phyloP scores from a whole-genome alignment of 2,329 filamentous ascomycete genomes.

The Cladosporium sphaerospermum region DNA sequence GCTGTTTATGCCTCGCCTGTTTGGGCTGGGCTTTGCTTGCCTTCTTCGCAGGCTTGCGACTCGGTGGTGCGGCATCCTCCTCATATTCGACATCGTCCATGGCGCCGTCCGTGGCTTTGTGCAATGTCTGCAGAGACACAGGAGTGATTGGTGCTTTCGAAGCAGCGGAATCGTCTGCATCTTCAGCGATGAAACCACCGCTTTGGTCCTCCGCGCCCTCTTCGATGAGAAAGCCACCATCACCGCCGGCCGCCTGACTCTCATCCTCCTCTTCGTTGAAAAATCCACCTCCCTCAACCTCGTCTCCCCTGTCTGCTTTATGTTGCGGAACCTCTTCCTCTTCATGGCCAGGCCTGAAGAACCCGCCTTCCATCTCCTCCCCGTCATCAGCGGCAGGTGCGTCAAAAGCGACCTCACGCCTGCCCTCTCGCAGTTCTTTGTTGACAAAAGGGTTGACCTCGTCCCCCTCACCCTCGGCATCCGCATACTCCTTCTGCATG shows the following conservation, averaged over 20 bases:
- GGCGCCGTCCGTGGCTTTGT: constrained; percentile 24
- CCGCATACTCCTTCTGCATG: constrained; percentile 69
- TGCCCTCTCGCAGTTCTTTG: constrained; percentile 22
- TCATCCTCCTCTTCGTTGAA: constrained; percentile 23
- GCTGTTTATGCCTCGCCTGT: neutral
- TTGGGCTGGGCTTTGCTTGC: constrained; percentile 8
- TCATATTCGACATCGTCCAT: constrained; percentile 17
- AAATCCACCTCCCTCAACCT: constrained; percentile 20
- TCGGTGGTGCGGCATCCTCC: neutral
- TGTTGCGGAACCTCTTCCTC: constrained; percentile 29
- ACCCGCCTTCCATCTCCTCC: constrained; percentile 34
- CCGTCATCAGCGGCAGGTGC: constrained; percentile 14
- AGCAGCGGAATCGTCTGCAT: constrained; percentile 26
- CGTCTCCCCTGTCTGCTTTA: constrained; percentile 16
- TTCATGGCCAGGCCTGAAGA: constrained; percentile 34
- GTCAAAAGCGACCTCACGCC: constrained; percentile 13
- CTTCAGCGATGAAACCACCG: constrained; percentile 35
- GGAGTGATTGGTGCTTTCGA: constrained; percentile 18
- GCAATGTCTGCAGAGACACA: constrained; percentile 22
- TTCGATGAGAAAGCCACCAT: constrained; percentile 33
- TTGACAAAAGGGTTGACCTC: constrained; percentile 50
- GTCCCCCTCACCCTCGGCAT: constrained; percentile 39
- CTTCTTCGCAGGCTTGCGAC: neutral
- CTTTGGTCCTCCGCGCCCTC: constrained; percentile 20
- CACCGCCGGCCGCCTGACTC: constrained; percentile 18